Evolutionary conservation across 345 rosid genomes (phyloP), one percentile per base, ranked within the genome.

Genomic region (Dipteronia dyeriana): DNA sequence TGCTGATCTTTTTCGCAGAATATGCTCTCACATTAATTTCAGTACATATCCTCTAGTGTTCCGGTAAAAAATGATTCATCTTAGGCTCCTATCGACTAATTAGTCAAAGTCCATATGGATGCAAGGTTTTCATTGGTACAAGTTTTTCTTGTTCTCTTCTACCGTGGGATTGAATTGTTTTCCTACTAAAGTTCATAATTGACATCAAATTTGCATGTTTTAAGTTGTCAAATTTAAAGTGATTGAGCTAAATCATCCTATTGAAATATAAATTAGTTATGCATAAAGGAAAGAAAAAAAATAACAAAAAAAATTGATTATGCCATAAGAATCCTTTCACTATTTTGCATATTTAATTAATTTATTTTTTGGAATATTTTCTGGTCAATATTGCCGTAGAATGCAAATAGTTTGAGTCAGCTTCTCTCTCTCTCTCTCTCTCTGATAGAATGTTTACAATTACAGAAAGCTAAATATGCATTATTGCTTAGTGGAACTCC

Each of bases 401-500:
- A 19, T 3, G 49, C 16, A 29, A 12, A 12, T 8, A 63, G n/a
- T 47, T 29, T 63, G 34, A n/a, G n/a, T 12, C 25, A 11, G 54
- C 8, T 1, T 38, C 38, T 14, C 61, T 22, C 12, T 57, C 16
- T 74, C 45, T 26, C 14, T 45, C 49, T 45, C n/a, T 45, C 68
- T 74, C 71, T 51, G 25, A 76, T 59, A 38, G 29, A 53, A n/a
- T 74, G 57, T 49, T 79, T 70, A 56, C 43, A 51, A 76, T 82
- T 85, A 81, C 94, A 95, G 99, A 93, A 93, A 89, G 98, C 99
- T 76, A 84, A 85, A 74, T 91, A 90, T 83, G 96, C 97, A 67
- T 80, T 93, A 31, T 82, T 93, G 79, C 93, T 95, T 31, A 93
- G 96, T 83, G 99, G 99, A 78, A 95, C 98, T 70, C 99, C 99